Evolutionary conservation across 129 eudicot species (phyloP), one percentile per base, ranked within the genome.

Genomic region (Ambrosia artemisiifolia): DNA sequence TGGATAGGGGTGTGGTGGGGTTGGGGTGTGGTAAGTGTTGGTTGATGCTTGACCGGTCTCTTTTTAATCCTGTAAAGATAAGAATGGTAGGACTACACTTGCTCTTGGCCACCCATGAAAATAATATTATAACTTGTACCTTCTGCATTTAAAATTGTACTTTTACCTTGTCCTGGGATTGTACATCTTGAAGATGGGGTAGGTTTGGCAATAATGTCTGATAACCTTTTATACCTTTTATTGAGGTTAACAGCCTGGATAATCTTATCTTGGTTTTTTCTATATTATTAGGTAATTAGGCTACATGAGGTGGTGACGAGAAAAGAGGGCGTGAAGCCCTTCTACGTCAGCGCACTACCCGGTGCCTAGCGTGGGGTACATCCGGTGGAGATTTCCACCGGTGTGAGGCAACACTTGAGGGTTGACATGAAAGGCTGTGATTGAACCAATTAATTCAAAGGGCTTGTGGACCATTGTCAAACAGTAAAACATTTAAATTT

Each of bases 1-100:
- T 68, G 75, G 73, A 56, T 56, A 54, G 65, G 67, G 73, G 62
- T 72, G 69, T 46, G 74, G 74, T 51, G 59, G 59, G 59, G 11
- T 19, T 51, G 24, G 61, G 73, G 78, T 53, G 54, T 64, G 51
- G 33, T 14, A 42, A 50, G 65, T 64, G 67, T 49, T 14, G 54
- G 54, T 32, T 55, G 32, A 50, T 64, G 75, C 80, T 76, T 76
- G 53, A 67, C 80, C 69, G 34, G 19, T 76, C 75, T 59, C 80
- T 48, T 68, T 75, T 75, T 68, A 42, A 75, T 67, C 61, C 69
- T 68, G 53, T 57, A 46, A 67, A 44, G 59, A 46, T 14, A 67
- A 67, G 69, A 56, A 60, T 66, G 79, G 79, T 75, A 65, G 67
- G 79, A 42, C 79, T 75, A 66, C 54, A 66, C 67, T 75, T 65